These are phyloP conservation scores for Pachyrhizus erosus DNA, from an alignment of 306 rosid species.

Conservation along the genomic window DNA sequence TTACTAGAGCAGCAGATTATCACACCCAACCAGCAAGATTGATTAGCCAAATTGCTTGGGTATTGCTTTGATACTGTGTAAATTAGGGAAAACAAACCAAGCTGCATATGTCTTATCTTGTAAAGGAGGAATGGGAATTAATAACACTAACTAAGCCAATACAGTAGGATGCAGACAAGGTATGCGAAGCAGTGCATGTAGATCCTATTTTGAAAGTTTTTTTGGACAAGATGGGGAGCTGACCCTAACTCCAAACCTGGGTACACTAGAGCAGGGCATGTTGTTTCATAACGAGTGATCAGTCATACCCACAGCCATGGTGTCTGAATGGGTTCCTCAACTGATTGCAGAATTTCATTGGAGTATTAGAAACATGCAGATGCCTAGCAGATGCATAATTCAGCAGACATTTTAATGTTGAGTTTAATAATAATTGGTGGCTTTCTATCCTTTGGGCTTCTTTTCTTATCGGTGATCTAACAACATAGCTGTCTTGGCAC, in stretches of 20 bases:
- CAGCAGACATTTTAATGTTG: not conserved
- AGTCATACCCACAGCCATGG: not conserved
- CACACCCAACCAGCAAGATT: not conserved
- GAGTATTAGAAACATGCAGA: too few relatives aligned
- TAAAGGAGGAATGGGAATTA: not conserved
- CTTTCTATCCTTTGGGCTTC: conserved; percentile 10
- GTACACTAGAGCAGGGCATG: not conserved
- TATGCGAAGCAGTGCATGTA: not conserved
- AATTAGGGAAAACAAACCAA: not conserved
- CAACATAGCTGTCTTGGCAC: not conserved
- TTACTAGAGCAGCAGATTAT: not conserved
- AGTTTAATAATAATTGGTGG: not conserved
- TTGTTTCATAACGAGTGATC: not conserved
- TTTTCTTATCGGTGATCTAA: not conserved
- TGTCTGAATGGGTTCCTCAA: not conserved
- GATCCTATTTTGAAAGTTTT: not conserved
- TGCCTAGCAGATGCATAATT: not conserved
- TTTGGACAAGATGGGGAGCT: not conserved
- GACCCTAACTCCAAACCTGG: not conserved
- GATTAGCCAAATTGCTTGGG: not conserved
- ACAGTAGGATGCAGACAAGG: not conserved
- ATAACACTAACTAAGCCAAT: not conserved
- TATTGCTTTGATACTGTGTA: not conserved
- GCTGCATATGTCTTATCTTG: not conserved
- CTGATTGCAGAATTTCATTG: not conserved